phyloP scores from a whole-genome alignment of 2,329 filamentous ascomycete species.

The Chaetomiaceae sp. region DNA sequence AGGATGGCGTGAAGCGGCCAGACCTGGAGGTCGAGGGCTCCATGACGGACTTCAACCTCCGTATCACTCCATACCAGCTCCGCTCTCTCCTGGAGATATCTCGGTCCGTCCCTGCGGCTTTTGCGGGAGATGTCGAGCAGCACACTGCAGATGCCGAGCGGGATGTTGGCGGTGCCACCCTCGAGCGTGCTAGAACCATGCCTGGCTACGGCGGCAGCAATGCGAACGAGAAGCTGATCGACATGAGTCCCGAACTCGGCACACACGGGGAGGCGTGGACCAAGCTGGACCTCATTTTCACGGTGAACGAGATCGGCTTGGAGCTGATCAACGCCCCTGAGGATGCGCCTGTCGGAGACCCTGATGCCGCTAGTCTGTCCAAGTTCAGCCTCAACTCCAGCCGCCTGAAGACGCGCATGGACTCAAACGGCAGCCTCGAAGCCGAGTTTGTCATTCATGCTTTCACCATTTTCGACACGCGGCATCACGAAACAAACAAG shows the following conservation, averaged over 20 bases:
- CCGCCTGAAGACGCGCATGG: conserved; percentile 84
- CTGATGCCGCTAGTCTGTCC: conserved; percentile 78
- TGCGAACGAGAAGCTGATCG: conserved; percentile 42
- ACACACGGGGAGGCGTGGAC: conserved; percentile 74
- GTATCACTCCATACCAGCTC: conserved; percentile 84
- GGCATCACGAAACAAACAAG: conserved; percentile 85
- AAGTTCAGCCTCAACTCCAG: conserved; percentile 94
- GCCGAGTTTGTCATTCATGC: conserved; percentile 90
- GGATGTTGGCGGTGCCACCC: conserved; percentile 60
- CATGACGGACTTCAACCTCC: conserved; percentile 90
- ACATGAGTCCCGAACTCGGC: conserved; percentile 67
- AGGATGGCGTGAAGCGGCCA: conserved; percentile 68
- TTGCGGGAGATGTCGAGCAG: conserved; percentile 68
- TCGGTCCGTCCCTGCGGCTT: conserved; percentile 80
- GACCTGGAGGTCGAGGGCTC: conserved; percentile 87
- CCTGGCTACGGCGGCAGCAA: conserved; percentile 34
- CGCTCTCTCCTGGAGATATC: conserved; percentile 86
- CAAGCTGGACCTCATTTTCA: conserved; percentile 87
- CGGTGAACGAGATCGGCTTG: conserved; percentile 79
- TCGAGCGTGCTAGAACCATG: conserved; percentile 45
- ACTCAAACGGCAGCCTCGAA: conserved; percentile 86
- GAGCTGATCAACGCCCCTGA: conserved; percentile 78
- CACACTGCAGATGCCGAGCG: conserved; percentile 69
- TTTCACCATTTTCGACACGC: conserved; percentile 90
- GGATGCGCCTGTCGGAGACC: conserved; percentile 70